Evolutionary conservation across 2,329 filamentous ascomycete genomes (phyloP).

Genomic region (Xylariales sp.): DNA sequence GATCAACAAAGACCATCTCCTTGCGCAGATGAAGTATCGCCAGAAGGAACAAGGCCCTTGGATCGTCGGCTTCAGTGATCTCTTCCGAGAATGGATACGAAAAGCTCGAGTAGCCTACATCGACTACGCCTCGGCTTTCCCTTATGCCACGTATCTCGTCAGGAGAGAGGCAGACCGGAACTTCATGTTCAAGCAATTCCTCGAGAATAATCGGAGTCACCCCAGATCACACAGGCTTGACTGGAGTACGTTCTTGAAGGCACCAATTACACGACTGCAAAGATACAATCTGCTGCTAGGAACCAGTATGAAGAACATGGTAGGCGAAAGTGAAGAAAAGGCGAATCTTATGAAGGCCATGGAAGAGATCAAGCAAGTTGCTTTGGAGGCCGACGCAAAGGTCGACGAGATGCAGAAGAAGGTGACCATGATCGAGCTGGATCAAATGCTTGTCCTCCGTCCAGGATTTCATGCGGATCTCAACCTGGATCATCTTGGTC

Average conservation of each 20-base stretch:
- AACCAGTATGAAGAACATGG: conserved; percentile 80
- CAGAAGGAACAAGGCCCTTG: conserved; percentile 96
- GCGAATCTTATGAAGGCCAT: conserved; percentile 77
- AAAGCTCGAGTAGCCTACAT: conserved; percentile 87
- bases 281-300: conserved; percentile 79
- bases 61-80: conserved; percentile 89
- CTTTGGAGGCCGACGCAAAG: conserved; percentile 83
- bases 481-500: conserved; percentile 89
- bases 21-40: conserved; percentile 92
- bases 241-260: conserved; percentile 93
- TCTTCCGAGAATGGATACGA: conserved; percentile 97
- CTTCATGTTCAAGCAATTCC: conserved; percentile 77
- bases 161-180: conserved; percentile 82
- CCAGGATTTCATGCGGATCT: conserved; percentile 86
- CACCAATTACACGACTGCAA: conserved; percentile 87
- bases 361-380: conserved; percentile 85
- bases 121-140: conserved; percentile 85
- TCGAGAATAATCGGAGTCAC: conserved; percentile 75
- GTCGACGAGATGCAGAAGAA: conserved; percentile 91
- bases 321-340: conserved; percentile 84
- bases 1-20: conserved; percentile 86
- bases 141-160: conserved; percentile 75
- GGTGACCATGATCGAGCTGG: conserved; percentile 80
- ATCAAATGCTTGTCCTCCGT: conserved; percentile 76
- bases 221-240: conserved; percentile 76